Conservation (phyloP, 345 rosid species). For the Ricinus communis region DNA sequence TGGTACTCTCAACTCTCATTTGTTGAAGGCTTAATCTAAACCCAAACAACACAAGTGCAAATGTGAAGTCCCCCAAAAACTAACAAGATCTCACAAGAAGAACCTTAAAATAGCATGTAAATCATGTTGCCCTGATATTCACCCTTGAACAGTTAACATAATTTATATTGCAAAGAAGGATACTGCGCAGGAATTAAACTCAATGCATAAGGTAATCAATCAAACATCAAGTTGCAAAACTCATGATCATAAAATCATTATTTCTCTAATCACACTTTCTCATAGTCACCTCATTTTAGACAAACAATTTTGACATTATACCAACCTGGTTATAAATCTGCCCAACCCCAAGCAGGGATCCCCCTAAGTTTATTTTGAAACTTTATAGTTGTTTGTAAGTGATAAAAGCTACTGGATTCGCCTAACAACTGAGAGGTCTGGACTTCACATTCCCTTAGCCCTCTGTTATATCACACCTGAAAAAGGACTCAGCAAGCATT, state of each 20-base stretch:
- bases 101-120: background rate
- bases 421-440: background rate
- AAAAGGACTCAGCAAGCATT: background rate
- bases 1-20: too few relatives aligned
- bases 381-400: background rate
- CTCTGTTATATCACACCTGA: too few relatives aligned
- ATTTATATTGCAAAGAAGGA: background rate
- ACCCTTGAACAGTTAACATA: background rate
- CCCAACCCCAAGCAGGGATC: background rate
- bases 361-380: background rate
- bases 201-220: background rate
- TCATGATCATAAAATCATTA: background rate
- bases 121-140: background rate
- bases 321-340: background rate
- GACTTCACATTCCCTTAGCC: too few relatives aligned
- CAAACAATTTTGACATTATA: constrained; percentile 1
- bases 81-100: background rate
- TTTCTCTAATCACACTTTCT: background rate
- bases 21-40: background rate
- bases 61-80: background rate
- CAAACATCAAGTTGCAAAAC: background rate
- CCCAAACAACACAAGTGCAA: background rate
- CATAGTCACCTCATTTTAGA: background rate
- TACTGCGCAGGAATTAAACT: background rate
- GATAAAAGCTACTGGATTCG: background rate